Evolutionary conservation across 2,329 filamentous ascomycete species (phyloP), one percentile per base, ranked within the genome.

Genomic region (Colletotrichum sp.): DNA sequence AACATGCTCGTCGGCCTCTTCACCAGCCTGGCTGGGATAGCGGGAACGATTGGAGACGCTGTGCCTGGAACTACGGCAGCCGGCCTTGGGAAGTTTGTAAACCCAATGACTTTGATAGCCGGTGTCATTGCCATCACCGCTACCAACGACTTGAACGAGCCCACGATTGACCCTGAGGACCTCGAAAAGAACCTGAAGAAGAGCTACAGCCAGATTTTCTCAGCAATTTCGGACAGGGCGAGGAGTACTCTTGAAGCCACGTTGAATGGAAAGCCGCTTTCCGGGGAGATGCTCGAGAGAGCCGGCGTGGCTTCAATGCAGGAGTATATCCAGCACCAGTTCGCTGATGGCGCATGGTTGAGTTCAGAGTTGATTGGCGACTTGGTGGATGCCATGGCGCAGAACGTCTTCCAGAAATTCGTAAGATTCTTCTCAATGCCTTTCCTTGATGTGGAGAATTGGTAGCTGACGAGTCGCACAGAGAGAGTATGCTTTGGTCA

Each of bases 361-460:
- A 52, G 44, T 52, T 52, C 44, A 13, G 44, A 52, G 12, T 52
- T 52, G 44, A 52, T 52, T 21, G 44, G 44, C n/a, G 0, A 2
- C n/a, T 52, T 52, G 44, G 44, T 52, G n/a, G 44, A 52, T 21
- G n/a, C 12, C 0, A 52, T 52, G 44, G 44, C 44, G n/a, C 44
- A 52, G 5, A 52, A 52, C 1, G 44, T 52, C 0, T 52, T 52
- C n/a, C 44, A 52, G 12, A 52, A 52, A 52, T 52, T 52, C 0
- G 44, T 52, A 52, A 52, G 44, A 1, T 21, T 21, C 44, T 21
- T 0, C n/a, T 21, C 5, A 52, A 5, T 0, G 0, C 1, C 16
- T 2, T 21, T 1, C 1, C 1, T 49, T 0, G 8, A 49, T 21
- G 44, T 3, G n/a, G 44, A 13, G 10, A 7, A 52, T 21, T 2